phyloP scores from a whole-genome alignment of 2,329 filamentous ascomycete species.

The Pseudogymnoascus sp. region DNA sequence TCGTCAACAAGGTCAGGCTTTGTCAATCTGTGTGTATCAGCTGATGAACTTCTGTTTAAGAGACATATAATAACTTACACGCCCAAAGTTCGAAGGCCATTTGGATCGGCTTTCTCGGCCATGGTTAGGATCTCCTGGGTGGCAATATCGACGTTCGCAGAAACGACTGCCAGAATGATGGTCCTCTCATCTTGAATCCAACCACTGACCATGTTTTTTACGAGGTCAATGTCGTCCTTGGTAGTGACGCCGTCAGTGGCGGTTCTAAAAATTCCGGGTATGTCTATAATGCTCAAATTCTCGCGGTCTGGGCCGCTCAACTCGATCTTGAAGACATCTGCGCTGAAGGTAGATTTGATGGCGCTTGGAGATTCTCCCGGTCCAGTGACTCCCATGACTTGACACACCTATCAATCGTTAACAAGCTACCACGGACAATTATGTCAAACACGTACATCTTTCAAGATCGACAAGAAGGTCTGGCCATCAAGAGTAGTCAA shows the following conservation, averaged over 20 bases:
- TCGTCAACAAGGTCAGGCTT: slow-evolving; percentile 46
- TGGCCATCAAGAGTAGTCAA: slow-evolving; percentile 10
- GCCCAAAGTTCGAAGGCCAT: slow-evolving; percentile 8
- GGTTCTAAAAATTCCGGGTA: slow-evolving; percentile 46
- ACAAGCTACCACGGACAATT: background rate
- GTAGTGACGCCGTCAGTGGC: slow-evolving; percentile 20
- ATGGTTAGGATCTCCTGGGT: slow-evolving; percentile 22
- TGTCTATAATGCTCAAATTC: slow-evolving; percentile 49
- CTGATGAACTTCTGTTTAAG: too few species aligned
- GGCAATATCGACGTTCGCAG: slow-evolving; percentile 22
- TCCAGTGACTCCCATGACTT: slow-evolving; percentile 14
- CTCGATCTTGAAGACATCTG: slow-evolving; percentile 18
- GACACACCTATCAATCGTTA: slow-evolving; percentile 9
- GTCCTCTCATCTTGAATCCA: slow-evolving; percentile 45
- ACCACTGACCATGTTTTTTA: slow-evolving; percentile 37
- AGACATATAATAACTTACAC: slow-evolving; percentile 8
- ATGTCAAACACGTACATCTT: slow-evolving; percentile 10
- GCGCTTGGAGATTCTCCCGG: slow-evolving; percentile 5
- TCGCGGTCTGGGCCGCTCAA: slow-evolving; percentile 30
- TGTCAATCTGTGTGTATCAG: slow-evolving; percentile 29
- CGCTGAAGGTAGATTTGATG: slow-evolving; percentile 12
- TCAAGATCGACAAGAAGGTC: slow-evolving; percentile 12
- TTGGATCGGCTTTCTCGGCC: slow-evolving; percentile 9
- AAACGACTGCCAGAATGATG: slow-evolving; percentile 16
- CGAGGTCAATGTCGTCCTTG: slow-evolving; percentile 34